These are phyloP conservation scores for Nematodospora valgi DNA, from an alignment of 805 yeast species.

Conservation along the genomic window DNA sequence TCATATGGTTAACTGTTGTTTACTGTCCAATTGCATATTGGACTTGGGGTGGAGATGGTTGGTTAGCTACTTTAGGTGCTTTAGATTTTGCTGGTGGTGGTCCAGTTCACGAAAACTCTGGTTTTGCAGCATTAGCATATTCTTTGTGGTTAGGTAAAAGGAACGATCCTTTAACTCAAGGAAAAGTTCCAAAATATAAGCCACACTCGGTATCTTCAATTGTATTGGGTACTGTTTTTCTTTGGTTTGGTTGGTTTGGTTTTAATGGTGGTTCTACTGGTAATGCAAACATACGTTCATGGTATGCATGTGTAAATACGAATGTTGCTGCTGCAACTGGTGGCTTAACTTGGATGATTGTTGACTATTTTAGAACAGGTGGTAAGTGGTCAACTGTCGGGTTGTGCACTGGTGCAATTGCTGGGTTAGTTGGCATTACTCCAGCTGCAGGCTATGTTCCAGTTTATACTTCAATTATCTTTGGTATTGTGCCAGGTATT, in stretches of 20 bases:
- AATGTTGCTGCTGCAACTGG: slow-evolving; percentile 92
- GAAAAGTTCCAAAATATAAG: slow-evolving; percentile 79
- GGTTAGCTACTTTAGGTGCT: slow-evolving; percentile 81
- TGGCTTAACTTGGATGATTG: slow-evolving; percentile 90
- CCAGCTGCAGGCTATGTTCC: slow-evolving; percentile 98
- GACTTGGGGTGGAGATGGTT: slow-evolving; percentile 96
- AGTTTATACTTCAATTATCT: slow-evolving; percentile 79
- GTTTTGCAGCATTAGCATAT: slow-evolving; percentile 92
- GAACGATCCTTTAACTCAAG: slow-evolving; percentile 69
- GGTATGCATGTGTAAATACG: slow-evolving; percentile 92
- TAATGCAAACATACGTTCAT: slow-evolving; percentile 86
- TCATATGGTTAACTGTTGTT: slow-evolving; percentile 91
- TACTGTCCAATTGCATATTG: slow-evolving; percentile 96
- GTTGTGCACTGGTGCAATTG: slow-evolving; percentile 88
- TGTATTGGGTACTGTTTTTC: slow-evolving; percentile 87
- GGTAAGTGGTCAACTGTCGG: slow-evolving; percentile 93
- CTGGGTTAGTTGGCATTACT: slow-evolving; percentile 92
- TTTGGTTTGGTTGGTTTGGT: slow-evolving; percentile 99
- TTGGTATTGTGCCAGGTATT: slow-evolving; percentile 74
- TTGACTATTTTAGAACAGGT: slow-evolving; percentile 83
- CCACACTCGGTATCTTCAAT: slow-evolving; percentile 92
- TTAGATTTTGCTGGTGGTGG: slow-evolving; percentile 99
- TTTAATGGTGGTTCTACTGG: slow-evolving; percentile 99
- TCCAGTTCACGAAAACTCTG: slow-evolving; percentile 94
- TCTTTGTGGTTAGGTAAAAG: slow-evolving; percentile 92